Evolutionary conservation across 2,329 filamentous ascomycete species (phyloP), one percentile per base, ranked within the genome.

Genomic region (Fusarium luffae): DNA sequence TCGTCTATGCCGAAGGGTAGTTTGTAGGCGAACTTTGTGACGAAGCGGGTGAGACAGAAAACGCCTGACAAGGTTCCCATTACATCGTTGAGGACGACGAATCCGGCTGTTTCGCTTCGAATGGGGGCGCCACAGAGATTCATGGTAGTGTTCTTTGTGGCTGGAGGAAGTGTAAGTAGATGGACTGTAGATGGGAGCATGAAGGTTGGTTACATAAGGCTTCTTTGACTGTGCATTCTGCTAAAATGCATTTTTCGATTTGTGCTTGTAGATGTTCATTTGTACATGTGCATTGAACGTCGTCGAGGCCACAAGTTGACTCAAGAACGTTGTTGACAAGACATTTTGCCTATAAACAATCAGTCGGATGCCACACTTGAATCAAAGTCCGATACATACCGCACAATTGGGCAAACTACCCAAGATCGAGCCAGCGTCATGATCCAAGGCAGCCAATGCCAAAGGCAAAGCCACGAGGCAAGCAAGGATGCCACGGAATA

Each of bases 11-110:
- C 80, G 16, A 83, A 76, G 0, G 75, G 73, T 2, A 79, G 47
- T 30, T 78, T 79, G 4, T 75, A 68, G 18, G 62, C 78, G 18
- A 82, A 59, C 54, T 78, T 80, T 43, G 74, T 79, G 3, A 65
- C 72, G 11, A 85, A 77, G 16, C 85, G 82, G 13, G 83, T 73
- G 4, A 81, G 62, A 21, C 84, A 75, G 59, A 84, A 83, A 23
- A 65, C 48, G 68, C 79, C 71, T 68, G 75, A 74, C 2, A 83
- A 71, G 49, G 75, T 74, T 13, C 79, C 68, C 46, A 82, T 76
- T 32, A 78, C 66, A 13, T 67, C 63, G 2, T 71, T 76, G 34
- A 55, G 16, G 25, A 7, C 13, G 16, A 63, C 8, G 28, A 58
- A 58, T 12, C 42, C 27, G 13, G 19, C 67, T 63, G 66, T 78